Evolutionary conservation across 1,284 basidiomycete genomes (phyloP).

Genomic region (Heterobasidion occidentale): DNA sequence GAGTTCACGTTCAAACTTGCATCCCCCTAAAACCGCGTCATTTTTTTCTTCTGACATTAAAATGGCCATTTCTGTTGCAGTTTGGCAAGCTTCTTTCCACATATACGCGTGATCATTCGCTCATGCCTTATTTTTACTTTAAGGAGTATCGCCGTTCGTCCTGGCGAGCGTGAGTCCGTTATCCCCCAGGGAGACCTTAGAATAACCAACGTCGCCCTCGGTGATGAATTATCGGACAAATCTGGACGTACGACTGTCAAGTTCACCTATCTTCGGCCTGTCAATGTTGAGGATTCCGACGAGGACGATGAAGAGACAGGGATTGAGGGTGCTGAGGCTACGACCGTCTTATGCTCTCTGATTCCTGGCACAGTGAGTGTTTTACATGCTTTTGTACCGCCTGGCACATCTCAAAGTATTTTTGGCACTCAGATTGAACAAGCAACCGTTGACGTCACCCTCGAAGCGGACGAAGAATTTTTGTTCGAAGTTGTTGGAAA

Average conservation of each 20-base stretch:
- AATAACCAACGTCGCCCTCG: slow-evolving; percentile 82
- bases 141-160: slow-evolving; percentile 56
- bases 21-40: slow-evolving; percentile 1
- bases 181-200: slow-evolving; percentile 65
- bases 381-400: not conserved
- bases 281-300: slow-evolving; percentile 38
- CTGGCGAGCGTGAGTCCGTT: slow-evolving; percentile 57
- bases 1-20: not conserved
- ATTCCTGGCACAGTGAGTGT: slow-evolving; percentile 64
- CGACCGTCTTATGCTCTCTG: slow-evolving; percentile 58
- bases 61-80: slow-evolving; percentile 53
- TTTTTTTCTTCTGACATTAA: slow-evolving; percentile 5
- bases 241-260: slow-evolving; percentile 73
- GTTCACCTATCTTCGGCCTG: slow-evolving; percentile 53
- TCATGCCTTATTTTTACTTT: slow-evolving; percentile 6
- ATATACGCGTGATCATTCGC: slow-evolving; percentile 4
- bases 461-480: slow-evolving; percentile 66
- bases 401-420: not conserved
- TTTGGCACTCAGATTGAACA: slow-evolving; percentile 64
- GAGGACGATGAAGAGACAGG: slow-evolving; percentile 46
- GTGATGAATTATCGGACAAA: slow-evolving; percentile 60
- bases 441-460: slow-evolving; percentile 64
- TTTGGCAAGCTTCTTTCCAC: slow-evolving; percentile 40
- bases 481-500: slow-evolving; percentile 75
- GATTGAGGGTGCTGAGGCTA: slow-evolving; percentile 32